Evolutionary conservation across 192 early-diverging fungal genomes (phyloP).

Genomic region (Coemansia reversa): DNA sequence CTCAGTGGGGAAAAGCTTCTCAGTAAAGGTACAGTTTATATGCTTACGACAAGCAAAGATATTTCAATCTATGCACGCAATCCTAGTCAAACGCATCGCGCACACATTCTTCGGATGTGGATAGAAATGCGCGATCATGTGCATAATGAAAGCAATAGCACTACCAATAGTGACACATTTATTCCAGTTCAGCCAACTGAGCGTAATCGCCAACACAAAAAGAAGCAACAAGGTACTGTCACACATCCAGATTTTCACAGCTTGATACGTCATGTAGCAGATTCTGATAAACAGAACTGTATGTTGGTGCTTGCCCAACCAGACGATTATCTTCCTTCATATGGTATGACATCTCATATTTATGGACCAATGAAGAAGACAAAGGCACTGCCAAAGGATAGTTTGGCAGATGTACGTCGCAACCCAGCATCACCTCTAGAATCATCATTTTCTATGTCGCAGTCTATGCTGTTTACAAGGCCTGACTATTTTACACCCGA

Average conservation of each 20-base stretch:
- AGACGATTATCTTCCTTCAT: slow-evolving; percentile 39
- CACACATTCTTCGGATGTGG: slow-evolving; percentile 47
- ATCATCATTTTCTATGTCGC: slow-evolving; percentile 34
- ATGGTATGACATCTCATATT: slow-evolving; percentile 40
- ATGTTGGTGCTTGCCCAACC: slow-evolving; percentile 38
- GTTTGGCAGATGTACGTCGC: slow-evolving; percentile 11
- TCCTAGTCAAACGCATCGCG: slow-evolving; percentile 46
- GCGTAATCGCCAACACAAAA: slow-evolving; percentile 7
- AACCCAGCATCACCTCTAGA: slow-evolving; percentile 23
- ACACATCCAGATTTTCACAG: slow-evolving; percentile 26
- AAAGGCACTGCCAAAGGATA: slow-evolving; percentile 6
- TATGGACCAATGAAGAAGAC: slow-evolving; percentile 24
- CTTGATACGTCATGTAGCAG: slow-evolving; percentile 39
- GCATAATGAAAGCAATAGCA: slow-evolving; percentile 3
- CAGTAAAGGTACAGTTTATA: slow-evolving; percentile 43
- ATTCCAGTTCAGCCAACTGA: slow-evolving; percentile 6
- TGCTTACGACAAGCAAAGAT: slow-evolving; percentile 32
- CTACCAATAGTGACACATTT: slow-evolving; percentile 1
- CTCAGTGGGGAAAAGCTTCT: slow-evolving; percentile 42
- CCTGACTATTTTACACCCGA: slow-evolving; percentile 44
- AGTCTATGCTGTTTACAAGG: slow-evolving; percentile 37
- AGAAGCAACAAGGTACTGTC: background rate
- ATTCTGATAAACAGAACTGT: slow-evolving; percentile 51
- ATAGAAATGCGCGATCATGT: slow-evolving; percentile 25
- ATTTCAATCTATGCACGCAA: slow-evolving; percentile 39